Evolutionary conservation across 2,329 filamentous ascomycete species (phyloP), one percentile per base, ranked within the genome.

Genomic region (Alternaria conjuncta): DNA sequence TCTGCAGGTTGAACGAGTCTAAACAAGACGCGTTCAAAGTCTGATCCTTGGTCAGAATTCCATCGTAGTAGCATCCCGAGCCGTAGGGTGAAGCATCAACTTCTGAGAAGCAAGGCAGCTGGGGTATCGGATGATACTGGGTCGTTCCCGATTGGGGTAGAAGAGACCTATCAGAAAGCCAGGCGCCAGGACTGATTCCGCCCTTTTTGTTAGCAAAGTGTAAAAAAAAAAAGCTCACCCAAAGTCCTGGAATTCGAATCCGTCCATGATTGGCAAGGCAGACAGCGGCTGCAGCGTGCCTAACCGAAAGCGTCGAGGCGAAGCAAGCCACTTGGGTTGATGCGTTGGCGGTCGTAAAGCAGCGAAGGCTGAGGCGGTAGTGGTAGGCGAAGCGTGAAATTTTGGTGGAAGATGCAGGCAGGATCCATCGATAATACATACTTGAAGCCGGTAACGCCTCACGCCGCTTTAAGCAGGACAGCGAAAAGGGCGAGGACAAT

Each of bases 171-270:
- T n/a, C n/a, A n/a, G n/a, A n/a, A n/a, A n/a, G n/a, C n/a, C n/a
- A n/a, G n/a, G n/a, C n/a, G n/a, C n/a, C n/a, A n/a, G n/a, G n/a
- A n/a, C n/a, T n/a, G n/a, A n/a, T n/a, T n/a, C 21, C 21, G 21
- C 44, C 47, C 56, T 59, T 59, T 46, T 54, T 55, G 57, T 59
- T 55, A 59, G 57, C 26, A 46, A 11, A 23, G 10, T 54, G 49
- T 54, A 43, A 56, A 60, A 60, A 49, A 47, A 49, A 60, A 60
- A 56, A 44, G 13, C 58, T 50, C 44, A 60, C 58, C 51, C 44
- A 7, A 43, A 12, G 2, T 47, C 51, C 5, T 4, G 26, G n/a
- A 46, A 41, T 3, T 43, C 28, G n/a, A 46, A 41, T 3, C 30
- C 28, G 23, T 60, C 44, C 51, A 56, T 60, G 51, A 60, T 60